Evolutionary conservation across 2,329 filamentous ascomycete species (phyloP), one percentile per base, ranked within the genome.

Genomic region (Colletotrichum zoysiae): DNA sequence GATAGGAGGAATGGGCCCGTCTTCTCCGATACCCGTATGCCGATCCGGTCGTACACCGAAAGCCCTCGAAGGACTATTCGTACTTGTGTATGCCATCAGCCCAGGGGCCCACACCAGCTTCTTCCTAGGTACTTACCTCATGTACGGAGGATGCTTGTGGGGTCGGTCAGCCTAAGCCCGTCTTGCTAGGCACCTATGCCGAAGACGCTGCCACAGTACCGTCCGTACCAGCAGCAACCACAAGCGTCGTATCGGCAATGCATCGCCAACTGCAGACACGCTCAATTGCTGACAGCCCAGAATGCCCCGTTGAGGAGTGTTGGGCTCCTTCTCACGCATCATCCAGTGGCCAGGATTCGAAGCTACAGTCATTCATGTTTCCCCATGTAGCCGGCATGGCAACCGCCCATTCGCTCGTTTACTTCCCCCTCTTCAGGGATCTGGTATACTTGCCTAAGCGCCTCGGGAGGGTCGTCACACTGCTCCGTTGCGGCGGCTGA

Each of bases 11-110:
- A 12, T 14, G 59, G 64, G 33, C n/a, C 38, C 38, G 40, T 63
- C 58, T 33, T 68, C 53, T 68, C 58, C 58, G 69, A 63, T 63
- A 58, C 42, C 59, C 69, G 65, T 71, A 48, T n/a, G 35, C 59
- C 58, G 65, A 63, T 68, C 58, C 58, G 63, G 65, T 63, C 58
- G 63, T 44, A 48, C 58, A 44, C 59, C 65, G 69, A 59, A 64
- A 20, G 26, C 12, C 65, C 58, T 53, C 58, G 59, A 44, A 63
- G 42, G 38, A 59, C 53, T 46, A 64, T 53, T n/a, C n/a, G n/a
- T n/a, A n/a, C n/a, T n/a, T 30, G 30, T 30, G 30, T 30, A 30
- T 30, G 46, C 65, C 65, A 64, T 59, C 38, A 56, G 53, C 58
- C 5, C 40, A 67, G 50, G 20, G 44, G 35, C 35, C 60, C 65